Evolutionary conservation across 352 stramenopile species (phyloP).

Genomic region (Paralagenidium karlingii): DNA sequence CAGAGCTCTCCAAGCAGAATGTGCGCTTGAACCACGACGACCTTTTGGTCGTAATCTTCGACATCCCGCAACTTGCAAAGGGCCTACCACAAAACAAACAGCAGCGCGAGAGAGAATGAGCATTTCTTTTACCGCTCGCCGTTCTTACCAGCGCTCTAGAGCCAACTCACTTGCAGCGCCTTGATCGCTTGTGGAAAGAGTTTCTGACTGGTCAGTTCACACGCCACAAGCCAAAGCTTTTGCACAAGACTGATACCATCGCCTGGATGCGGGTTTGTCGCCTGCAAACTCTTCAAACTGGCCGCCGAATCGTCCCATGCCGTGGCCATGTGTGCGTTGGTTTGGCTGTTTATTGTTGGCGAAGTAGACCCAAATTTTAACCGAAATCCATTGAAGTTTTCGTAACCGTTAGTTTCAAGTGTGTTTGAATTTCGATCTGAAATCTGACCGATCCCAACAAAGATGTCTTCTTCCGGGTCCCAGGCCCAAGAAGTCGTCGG

Average conservation of each 20-base stretch:
- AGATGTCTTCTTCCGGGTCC: neutral
- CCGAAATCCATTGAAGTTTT: conserved; percentile 3
- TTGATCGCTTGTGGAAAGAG: conserved; percentile 19
- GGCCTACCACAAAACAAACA: no score
- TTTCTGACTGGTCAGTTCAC: conserved; percentile 21
- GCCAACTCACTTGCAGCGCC: conserved; percentile 31
- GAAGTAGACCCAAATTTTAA: conserved; percentile 7
- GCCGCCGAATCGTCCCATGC: no score
- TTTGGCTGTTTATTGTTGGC: neutral
- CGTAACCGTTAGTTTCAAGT: conserved; percentile 6
- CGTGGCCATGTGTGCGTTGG: conserved; percentile 5
- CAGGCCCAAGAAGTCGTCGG: conserved; percentile 32
- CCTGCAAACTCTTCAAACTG: no score
- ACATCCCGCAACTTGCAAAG: no score
- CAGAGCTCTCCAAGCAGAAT: conserved; percentile 50
- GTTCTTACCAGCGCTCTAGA: neutral
- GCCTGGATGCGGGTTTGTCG: no score
- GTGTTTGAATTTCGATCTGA: conserved; percentile 3
- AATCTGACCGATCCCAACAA: neutral
- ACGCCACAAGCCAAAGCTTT: conserved; percentile 56
- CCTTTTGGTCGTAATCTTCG: no score
- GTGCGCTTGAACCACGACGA: conserved; percentile 16
- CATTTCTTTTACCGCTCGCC: no score
- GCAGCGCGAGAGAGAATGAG: no score
- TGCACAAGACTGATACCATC: conserved; percentile 5